These are phyloP conservation scores for Coffea eugenioides DNA, from an alignment of 257 asterid species.

Conservation along the genomic window DNA sequence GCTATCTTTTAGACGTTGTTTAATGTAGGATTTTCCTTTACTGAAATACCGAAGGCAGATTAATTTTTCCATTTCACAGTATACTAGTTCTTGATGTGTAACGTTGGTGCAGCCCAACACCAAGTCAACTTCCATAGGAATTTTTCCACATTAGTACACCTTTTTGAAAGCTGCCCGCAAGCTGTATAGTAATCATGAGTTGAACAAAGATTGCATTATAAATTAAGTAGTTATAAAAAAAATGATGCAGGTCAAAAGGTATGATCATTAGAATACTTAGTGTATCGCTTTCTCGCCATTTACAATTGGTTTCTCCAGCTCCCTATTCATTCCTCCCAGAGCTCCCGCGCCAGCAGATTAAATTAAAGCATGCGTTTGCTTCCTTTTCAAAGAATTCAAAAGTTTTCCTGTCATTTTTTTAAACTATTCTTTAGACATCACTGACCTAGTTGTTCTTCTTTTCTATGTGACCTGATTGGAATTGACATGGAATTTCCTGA, in stretches of 20 bases:
- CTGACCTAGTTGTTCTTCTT: too few relatives aligned
- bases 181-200: not conserved
- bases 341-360: not conserved
- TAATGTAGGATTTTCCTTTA: too few relatives aligned
- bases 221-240: not conserved
- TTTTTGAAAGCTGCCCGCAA: not conserved
- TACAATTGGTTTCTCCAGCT: not conserved
- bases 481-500: not conserved
- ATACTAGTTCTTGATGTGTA: too few relatives aligned
- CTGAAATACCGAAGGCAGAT: too few relatives aligned
- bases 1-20: too few relatives aligned
- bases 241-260: not conserved
- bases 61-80: too few relatives aligned
- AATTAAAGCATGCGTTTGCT: not conserved
- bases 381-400: too few relatives aligned
- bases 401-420: not conserved
- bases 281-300: too few relatives aligned
- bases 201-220: not conserved
- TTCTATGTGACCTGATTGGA: not conserved
- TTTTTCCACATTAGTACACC: not conserved
- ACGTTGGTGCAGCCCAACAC: too few relatives aligned
- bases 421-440: too few relatives aligned
- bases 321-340: not conserved
- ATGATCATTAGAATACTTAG: too few relatives aligned
- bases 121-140: too few relatives aligned